These are phyloP conservation scores for Trypethelium eluteriae DNA, from an alignment of 495 filamentous ascomycete species.

Conservation along the genomic window DNA sequence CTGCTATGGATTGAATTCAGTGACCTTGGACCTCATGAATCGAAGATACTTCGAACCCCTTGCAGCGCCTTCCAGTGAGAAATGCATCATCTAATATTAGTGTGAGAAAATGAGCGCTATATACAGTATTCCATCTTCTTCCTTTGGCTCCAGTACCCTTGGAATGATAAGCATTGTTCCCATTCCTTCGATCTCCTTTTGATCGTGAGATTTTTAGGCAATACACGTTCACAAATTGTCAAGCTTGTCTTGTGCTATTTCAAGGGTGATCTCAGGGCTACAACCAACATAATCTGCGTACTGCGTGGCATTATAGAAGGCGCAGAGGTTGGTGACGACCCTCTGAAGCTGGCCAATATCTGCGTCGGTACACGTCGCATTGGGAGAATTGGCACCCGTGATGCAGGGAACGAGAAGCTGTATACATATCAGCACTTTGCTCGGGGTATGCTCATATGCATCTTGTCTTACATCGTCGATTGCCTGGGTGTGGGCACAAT, in stretches of 20 bases:
- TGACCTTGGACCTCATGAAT: no score
- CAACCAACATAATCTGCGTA: not conserved
- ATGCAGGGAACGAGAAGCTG: constrained; percentile 3
- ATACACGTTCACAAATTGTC: constrained; percentile 36
- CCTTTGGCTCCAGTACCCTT: no score
- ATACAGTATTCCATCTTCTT: no score
- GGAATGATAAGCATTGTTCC: no score
- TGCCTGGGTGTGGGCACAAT: constrained; percentile 3
- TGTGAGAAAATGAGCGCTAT: no score
- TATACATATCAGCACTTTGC: not conserved
- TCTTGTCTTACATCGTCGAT: not conserved
- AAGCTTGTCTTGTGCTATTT: not conserved
- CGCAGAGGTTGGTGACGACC: not conserved
- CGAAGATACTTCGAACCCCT: no score
- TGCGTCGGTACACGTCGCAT: not conserved
- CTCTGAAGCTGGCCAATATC: constrained; percentile 7
- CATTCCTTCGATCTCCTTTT: no score
- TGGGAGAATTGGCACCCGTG: not conserved
- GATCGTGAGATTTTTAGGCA: no score
- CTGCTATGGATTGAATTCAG: no score
- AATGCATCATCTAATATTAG: no score
- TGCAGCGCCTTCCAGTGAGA: no score
- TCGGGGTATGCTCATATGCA: not conserved
- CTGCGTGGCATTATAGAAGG: not conserved
- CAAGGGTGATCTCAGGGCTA: not conserved